Percentiles rank a stretch among this genome's conserved stretches.
Evolutionary conservation across 2,329 filamentous ascomycete species (phyloP).

Genomic region (Fusarium sp.): DNA sequence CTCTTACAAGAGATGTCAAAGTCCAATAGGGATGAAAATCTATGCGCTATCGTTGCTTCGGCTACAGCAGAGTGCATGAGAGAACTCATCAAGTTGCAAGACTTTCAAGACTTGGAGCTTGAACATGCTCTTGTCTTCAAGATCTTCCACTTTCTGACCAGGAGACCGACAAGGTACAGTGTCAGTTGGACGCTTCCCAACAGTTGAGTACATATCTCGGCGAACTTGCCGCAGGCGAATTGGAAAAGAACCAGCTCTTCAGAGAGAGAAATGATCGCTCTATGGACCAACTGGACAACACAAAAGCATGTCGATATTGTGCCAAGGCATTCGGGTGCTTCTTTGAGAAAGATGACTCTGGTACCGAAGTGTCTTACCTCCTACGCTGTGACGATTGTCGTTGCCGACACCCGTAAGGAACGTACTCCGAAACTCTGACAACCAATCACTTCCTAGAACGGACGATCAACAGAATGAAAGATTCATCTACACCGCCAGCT

Average conservation of each 20-base stretch:
- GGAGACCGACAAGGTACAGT: rapidly evolving
- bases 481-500: background rate
- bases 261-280: background rate
- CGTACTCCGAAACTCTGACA: background rate
- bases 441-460: background rate
- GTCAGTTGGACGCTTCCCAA: background rate
- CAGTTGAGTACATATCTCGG: too few relatives aligned
- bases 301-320: background rate
- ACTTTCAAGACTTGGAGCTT: background rate
- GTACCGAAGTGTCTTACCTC: rapidly evolving
- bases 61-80: rapidly evolving
- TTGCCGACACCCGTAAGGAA: background rate
- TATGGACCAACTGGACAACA: background rate
- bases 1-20: background rate
- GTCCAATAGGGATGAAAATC: background rate
- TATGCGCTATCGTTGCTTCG: background rate
- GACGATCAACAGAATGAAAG: background rate
- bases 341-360: rapidly evolving
- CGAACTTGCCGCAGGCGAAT: background rate
- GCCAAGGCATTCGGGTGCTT: rapidly evolving
- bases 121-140: background rate
- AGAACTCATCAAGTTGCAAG: background rate
- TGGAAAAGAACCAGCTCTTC: background rate
- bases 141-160: background rate
- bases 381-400: background rate